Conservation (phyloP, 208 protist genomes). For the Trypanosoma theileri region DNA sequence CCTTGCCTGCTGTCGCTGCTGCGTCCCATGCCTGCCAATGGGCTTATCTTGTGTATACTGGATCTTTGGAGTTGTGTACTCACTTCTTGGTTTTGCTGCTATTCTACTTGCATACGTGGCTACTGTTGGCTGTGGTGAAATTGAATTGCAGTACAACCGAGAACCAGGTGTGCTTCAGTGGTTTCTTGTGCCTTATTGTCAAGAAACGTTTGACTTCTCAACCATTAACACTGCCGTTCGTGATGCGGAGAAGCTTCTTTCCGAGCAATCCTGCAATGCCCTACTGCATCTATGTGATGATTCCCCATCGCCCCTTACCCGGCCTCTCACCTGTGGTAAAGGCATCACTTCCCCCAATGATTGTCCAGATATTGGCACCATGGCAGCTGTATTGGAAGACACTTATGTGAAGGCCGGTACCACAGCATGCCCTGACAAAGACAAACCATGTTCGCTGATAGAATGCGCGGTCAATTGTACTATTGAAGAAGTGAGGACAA, state of each 20-base stretch:
- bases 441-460: slow-evolving; percentile 23
- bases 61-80: slow-evolving; percentile 27
- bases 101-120: slow-evolving; percentile 15
- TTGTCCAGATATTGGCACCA: slow-evolving; percentile 36
- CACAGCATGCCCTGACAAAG: not conserved
- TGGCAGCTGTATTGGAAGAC: not conserved
- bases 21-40: slow-evolving; percentile 9
- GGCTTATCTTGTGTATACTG: slow-evolving; percentile 30
- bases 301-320: not conserved
- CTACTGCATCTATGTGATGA: slow-evolving; percentile 19
- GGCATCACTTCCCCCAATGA: slow-evolving; percentile 15
- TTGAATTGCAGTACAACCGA: slow-evolving; percentile 23
- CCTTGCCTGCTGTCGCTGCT: slow-evolving; percentile 20
- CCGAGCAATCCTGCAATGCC: not conserved
- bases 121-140: slow-evolving; percentile 24
- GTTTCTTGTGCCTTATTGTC: slow-evolving; percentile 22
- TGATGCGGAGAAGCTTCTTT: not conserved
- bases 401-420: not conserved
- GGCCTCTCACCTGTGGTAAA: not conserved
- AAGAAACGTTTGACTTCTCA: slow-evolving; percentile 20
- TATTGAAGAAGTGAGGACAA: slow-evolving; percentile 23
- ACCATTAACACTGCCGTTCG: not conserved
- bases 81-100: slow-evolving; percentile 14
- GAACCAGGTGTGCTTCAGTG: slow-evolving; percentile 31
- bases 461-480: slow-evolving; percentile 36